phyloP scores from a whole-genome alignment of 2,329 filamentous ascomycete species.

The Tolypocladium ophioglossoides region DNA sequence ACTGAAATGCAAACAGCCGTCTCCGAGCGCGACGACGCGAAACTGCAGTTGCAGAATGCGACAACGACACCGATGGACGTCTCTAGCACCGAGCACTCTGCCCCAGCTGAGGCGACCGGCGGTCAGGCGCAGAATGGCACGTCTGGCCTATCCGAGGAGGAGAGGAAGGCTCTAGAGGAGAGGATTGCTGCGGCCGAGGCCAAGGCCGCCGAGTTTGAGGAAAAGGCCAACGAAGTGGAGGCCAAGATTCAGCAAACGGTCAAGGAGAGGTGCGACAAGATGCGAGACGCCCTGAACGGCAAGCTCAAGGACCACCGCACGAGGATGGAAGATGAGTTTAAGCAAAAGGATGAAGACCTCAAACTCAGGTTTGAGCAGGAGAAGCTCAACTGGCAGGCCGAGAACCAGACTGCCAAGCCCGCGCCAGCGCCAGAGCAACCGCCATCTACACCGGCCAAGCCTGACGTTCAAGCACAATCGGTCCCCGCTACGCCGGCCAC shows the following conservation, averaged over 20 bases:
- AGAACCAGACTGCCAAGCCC: constrained; percentile 24
- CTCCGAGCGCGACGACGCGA: constrained; percentile 53
- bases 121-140: constrained; percentile 8
- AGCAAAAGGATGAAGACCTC: constrained; percentile 41
- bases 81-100: background rate
- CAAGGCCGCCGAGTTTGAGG: constrained; percentile 53
- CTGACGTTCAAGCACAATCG: constrained; percentile 7
- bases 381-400: constrained; percentile 49
- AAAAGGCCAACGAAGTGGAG: constrained; percentile 54
- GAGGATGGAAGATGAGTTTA: constrained; percentile 39
- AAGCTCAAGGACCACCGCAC: constrained; percentile 58
- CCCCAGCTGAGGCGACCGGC: background rate
- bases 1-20: constrained; percentile 51
- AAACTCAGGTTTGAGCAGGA: constrained; percentile 52
- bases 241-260: constrained; percentile 48
- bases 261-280: constrained; percentile 55
- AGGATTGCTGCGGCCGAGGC: constrained; percentile 50
- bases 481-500: constrained; percentile 24
- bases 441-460: constrained; percentile 29
- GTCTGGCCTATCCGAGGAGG: constrained; percentile 38
- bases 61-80: constrained; percentile 7
- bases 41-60: constrained; percentile 26
- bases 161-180: constrained; percentile 51
- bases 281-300: constrained; percentile 57
- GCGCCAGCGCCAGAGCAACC: constrained; percentile 9